Percentiles rank a stretch among this genome's conserved stretches.
These are phyloP conservation scores for Mediolabrus comicus DNA, from an alignment of 108 stramenopile species.

Conservation along the genomic window DNA sequence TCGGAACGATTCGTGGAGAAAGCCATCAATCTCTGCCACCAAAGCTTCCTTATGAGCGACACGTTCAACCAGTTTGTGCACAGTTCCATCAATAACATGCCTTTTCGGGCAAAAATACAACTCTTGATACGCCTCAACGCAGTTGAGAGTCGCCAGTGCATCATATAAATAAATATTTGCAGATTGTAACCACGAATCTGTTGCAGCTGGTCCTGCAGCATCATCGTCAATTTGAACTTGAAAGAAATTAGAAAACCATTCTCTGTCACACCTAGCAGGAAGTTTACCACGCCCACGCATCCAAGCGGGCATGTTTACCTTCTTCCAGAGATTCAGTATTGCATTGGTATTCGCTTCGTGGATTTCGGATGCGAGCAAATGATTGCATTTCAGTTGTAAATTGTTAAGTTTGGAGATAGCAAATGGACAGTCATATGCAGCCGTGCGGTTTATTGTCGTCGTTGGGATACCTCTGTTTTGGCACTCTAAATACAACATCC, in stretches of 20 bases:
- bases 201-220: neutral
- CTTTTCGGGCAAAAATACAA: slow-evolving; percentile 1
- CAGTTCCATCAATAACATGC: neutral
- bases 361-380: slow-evolving; percentile 6
- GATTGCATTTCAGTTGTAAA: slow-evolving; percentile 5
- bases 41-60: neutral
- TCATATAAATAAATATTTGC: slow-evolving; percentile 2
- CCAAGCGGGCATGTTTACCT: neutral
- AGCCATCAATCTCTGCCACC: neutral
- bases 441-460: slow-evolving; percentile 1
- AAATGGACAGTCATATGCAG: slow-evolving; percentile 13
- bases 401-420: neutral
- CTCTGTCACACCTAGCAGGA: slow-evolving; percentile 4
- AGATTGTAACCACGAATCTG: neutral
- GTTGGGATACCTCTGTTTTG: slow-evolving; percentile 5
- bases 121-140: slow-evolving; percentile 12
- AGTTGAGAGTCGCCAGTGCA: slow-evolving; percentile 1
- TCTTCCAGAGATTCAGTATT: slow-evolving; percentile 8
- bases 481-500: neutral
- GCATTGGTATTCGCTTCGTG: neutral
- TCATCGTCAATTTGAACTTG: neutral
- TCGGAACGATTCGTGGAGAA: neutral
- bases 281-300: neutral
- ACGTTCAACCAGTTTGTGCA: neutral
- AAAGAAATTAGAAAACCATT: slow-evolving; percentile 10